Evolutionary conservation across 192 early-diverging fungal species (phyloP).

Genomic region (Umbelopsis sp.): DNA sequence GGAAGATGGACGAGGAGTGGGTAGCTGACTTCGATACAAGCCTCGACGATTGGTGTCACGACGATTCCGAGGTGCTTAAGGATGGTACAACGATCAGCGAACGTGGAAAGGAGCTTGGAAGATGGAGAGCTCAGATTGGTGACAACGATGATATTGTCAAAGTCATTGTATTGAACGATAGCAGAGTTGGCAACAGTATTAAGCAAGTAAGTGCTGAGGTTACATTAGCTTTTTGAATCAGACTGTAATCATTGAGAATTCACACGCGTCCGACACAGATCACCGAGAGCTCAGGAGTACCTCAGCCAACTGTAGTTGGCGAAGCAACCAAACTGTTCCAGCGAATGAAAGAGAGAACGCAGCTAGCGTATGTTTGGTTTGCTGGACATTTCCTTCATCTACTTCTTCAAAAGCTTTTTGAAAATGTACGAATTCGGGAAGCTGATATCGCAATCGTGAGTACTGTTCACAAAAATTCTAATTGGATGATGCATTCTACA

Average conservation of each 20-base stretch:
- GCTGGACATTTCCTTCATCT: conserved; percentile 36
- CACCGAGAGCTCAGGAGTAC: conserved; percentile 36
- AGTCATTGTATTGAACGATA: conserved; percentile 37
- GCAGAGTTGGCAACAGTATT: conserved; percentile 34
- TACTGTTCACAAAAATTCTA: background rate
- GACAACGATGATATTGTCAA: conserved; percentile 35
- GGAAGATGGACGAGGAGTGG: conserved; percentile 37
- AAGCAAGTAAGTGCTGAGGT: conserved; percentile 25
- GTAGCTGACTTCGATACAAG: conserved; percentile 39
- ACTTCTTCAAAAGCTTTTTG: conserved; percentile 34
- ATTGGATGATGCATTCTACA: background rate
- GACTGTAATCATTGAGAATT: background rate
- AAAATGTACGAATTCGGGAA: conserved; percentile 24
- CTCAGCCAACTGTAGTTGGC: conserved; percentile 38
- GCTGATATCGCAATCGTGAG: conserved; percentile 30
- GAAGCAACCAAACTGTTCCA: conserved; percentile 36
- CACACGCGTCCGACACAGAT: conserved; percentile 18
- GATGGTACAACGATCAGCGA: conserved; percentile 20
- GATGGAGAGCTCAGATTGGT: conserved; percentile 25
- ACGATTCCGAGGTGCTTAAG: conserved; percentile 33
- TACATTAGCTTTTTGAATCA: background rate
- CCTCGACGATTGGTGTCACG: conserved; percentile 47
- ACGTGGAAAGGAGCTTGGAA: conserved; percentile 29
- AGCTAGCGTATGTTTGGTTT: conserved; percentile 42
- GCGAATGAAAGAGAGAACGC: conserved; percentile 39